phyloP scores from a whole-genome alignment of 768 basidiomycete species.

The Macrolepiota dolichaula region DNA sequence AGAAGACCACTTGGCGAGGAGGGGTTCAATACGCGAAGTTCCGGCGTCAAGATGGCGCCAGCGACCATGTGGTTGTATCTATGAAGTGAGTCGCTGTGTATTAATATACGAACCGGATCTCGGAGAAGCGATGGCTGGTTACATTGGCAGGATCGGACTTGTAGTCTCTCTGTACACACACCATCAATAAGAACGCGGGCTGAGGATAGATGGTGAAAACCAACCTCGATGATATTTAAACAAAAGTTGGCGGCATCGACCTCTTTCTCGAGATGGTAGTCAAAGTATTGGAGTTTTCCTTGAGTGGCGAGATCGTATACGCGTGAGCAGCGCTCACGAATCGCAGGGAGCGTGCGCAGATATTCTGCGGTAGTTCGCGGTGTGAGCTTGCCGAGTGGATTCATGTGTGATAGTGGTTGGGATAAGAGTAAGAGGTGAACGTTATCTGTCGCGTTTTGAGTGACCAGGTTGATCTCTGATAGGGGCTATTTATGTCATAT shows the following conservation, averaged over 20 bases:
- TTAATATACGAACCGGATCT: background rate
- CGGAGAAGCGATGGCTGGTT: constrained; percentile 19
- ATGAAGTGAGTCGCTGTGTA: background rate
- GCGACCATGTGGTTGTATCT: constrained; percentile 87
- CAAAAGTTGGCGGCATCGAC: constrained; percentile 70
- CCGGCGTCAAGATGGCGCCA: constrained; percentile 88
- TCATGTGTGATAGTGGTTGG: constrained; percentile 3
- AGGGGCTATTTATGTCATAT: background rate
- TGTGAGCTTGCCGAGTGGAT: constrained; percentile 3
- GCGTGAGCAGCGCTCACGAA: constrained; percentile 77
- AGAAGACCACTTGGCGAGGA: constrained; percentile 56
- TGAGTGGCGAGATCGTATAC: constrained; percentile 77
- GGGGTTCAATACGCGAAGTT: constrained; percentile 38
- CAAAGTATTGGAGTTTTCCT: constrained; percentile 81
- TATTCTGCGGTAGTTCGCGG: constrained; percentile 47
- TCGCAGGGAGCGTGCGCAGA: constrained; percentile 84
- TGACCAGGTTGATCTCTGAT: background rate
- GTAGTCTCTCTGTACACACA: constrained; percentile 4
- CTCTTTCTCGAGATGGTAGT: constrained; percentile 79
- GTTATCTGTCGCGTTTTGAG: background rate
- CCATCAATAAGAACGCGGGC: constrained; percentile 4
- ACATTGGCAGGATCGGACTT: constrained; percentile 34
- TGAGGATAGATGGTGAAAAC: background rate
- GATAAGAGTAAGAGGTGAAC: background rate
- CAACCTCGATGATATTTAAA: constrained; percentile 75